Percentiles rank a stretch among this genome's conserved stretches.
These are phyloP conservation scores for Aspergillaceae sp. DNA, from an alignment of 2,329 filamentous ascomycete genomes.

Conservation along the genomic window DNA sequence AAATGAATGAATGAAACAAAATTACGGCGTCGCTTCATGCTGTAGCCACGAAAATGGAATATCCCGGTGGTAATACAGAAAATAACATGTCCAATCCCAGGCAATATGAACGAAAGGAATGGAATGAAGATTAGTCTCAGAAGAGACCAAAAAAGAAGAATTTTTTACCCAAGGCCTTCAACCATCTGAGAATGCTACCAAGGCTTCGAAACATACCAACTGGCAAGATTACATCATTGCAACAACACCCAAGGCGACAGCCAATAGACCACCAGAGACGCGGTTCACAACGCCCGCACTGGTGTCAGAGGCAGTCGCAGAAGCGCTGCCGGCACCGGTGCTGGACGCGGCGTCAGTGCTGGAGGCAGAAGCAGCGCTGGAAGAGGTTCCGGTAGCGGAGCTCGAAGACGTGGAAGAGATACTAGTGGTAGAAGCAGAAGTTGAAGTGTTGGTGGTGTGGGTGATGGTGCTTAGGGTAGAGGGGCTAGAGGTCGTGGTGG, in stretches of 20 bases:
- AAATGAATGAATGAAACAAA: neutral
- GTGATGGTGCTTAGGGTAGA: constrained; percentile 12
- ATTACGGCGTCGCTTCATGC: neutral
- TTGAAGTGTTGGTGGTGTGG: constrained; percentile 16
- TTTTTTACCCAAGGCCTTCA: neutral
- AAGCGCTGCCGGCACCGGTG: constrained; percentile 13
- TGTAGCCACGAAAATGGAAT: neutral
- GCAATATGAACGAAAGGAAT: constrained; percentile 2
- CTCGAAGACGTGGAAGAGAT: constrained; percentile 10
- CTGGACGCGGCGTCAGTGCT: constrained; percentile 11
- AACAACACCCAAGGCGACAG: constrained; percentile 25
- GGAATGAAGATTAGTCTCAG: neutral
- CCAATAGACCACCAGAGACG: constrained; percentile 29
- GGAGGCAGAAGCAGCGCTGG: constrained; percentile 13
- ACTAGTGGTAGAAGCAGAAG: constrained; percentile 13
- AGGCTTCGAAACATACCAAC: neutral
- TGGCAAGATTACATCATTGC: constrained; percentile 24
- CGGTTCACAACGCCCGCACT: constrained; percentile 25
- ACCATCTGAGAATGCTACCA: neutral
- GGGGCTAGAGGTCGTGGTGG: constrained; percentile 6
- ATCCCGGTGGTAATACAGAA: neutral
- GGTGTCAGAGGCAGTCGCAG: constrained; percentile 19
- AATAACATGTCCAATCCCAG: constrained; percentile 1
- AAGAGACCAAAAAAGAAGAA: neutral
- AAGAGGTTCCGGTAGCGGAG: constrained; percentile 11